Evolutionary conservation across 495 filamentous ascomycete species (phyloP).

Genomic region (Hypoxylon fuscum): DNA sequence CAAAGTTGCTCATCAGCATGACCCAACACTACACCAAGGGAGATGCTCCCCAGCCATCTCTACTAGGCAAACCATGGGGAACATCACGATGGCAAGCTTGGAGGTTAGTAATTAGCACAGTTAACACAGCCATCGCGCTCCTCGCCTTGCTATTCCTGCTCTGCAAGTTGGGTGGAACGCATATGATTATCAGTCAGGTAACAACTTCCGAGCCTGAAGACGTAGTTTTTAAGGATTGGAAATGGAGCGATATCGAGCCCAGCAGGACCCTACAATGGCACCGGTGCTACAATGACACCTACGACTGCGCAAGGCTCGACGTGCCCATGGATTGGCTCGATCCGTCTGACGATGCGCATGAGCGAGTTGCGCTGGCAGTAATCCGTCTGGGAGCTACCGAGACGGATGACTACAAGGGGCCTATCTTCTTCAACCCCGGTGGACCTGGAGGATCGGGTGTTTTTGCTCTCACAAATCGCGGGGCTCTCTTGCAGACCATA

Average conservation of each 20-base stretch:
- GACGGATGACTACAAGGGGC: slow-evolving; percentile 50
- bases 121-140: not conserved
- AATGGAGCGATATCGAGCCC: slow-evolving; percentile 48
- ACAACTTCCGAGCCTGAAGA: not conserved
- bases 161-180: slow-evolving; percentile 3
- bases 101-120: not conserved
- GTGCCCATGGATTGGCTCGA: slow-evolving; percentile 61
- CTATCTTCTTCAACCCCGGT: slow-evolving; percentile 63
- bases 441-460: slow-evolving; percentile 62
- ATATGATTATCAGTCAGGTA: not conserved
- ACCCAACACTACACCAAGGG: slow-evolving; percentile 7
- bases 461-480: slow-evolving; percentile 48
- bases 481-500: slow-evolving; percentile 53
- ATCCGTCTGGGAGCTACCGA: slow-evolving; percentile 56
- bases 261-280: slow-evolving; percentile 47
- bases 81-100: slow-evolving; percentile 6
- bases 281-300: slow-evolving; percentile 44
- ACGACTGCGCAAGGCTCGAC: slow-evolving; percentile 54
- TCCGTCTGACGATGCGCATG: slow-evolving; percentile 41
- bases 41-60: not conserved
- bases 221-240: slow-evolving; percentile 9
- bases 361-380: slow-evolving; percentile 53
- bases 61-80: not conserved
- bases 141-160: slow-evolving; percentile 15
- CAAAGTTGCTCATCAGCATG: slow-evolving; percentile 7